Base-by-base conservation (phyloP, 371 early-diverging fungal species). In the Mycotypha africana region DNA sequence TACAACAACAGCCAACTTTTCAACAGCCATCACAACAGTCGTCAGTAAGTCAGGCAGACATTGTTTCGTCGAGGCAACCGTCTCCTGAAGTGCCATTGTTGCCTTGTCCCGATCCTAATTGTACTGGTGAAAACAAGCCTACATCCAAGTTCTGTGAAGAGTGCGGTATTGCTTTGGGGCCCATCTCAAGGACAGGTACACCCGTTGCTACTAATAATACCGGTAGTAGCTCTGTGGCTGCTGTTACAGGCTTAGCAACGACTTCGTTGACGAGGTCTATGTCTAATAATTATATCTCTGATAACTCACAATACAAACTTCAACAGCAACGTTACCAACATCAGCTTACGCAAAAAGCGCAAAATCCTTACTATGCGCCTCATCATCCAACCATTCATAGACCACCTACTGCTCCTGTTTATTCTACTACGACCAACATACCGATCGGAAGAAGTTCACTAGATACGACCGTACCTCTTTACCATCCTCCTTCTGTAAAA, bases 61-160 rank as follows among this genome's bases (percentile, higher is more conserved):
- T 34, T 47, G 47, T 30, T 36, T 20, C 23, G 34, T 57, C 51
- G 35, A 39, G 39, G 49, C 68, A 38, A 23, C 49, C 64, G 8
- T 59, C 58, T 10, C 56, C 62, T 4, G 65, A 73, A 6, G 65
- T 71, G 24, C 48, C 65, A 1, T 39, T 69, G 15, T 42, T 67
- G 15, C 67, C 74, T 24, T 81, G 81, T 50, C 77, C 81, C 17
- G 72, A 72, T 40, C 65, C 76, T 12, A 66, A 60, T 34, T 86
- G 87, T 49, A 60, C 66, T 19, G 84, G 80, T 23, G 75, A 76
- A 48, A 86, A 85, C 42, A 82, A 80, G 26, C 54, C 71, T 1
- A 78, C 67, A 10, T 72, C 81, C 4, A 86, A 86, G 53, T 86
- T 86, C 45, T 86, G 87, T 53, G 76, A 76, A 19, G 84, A 85